Percentiles rank a stretch among this genome's conserved stretches.
Evolutionary conservation across 495 filamentous ascomycete species (phyloP).

Genomic region (Chaetomium tenue): DNA sequence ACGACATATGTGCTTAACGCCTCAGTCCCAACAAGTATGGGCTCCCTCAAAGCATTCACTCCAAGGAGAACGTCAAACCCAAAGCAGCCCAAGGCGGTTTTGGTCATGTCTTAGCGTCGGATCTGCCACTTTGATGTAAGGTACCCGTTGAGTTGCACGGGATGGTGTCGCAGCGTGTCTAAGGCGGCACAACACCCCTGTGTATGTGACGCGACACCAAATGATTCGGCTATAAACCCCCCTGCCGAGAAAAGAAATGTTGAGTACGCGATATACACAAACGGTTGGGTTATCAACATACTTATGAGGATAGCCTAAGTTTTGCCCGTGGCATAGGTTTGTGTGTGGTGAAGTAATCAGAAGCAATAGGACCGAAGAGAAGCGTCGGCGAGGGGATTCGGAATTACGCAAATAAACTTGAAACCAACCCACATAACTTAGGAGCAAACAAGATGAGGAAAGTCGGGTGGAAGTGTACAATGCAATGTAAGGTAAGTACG

Average conservation of each 20-base stretch:
- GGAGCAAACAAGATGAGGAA: too few species aligned
- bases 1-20: background rate
- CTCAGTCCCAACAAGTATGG: background rate
- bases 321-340: too few species aligned
- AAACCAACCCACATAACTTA: too few species aligned
- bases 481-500: too few species aligned
- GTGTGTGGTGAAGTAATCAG: too few species aligned
- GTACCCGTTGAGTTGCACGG: constrained; percentile 1
- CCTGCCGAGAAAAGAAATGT: too few species aligned
- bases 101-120: background rate
- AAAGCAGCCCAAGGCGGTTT: background rate
- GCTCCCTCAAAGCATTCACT: background rate
- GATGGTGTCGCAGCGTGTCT: background rate
- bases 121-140: constrained; percentile 5
- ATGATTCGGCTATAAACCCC: background rate
- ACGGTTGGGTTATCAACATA: background rate
- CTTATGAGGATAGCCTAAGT: too few species aligned
- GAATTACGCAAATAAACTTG: too few species aligned
- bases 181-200: background rate
- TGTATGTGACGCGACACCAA: background rate
- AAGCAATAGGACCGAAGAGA: too few species aligned
- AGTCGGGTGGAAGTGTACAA: too few species aligned
- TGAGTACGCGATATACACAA: background rate
- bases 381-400: too few species aligned
- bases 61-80: background rate